A percentile compares a stretch with the other conserved stretches of the same genome.
These are phyloP conservation scores for Salix viminalis DNA, from an alignment of 345 rosid genomes.

Conservation along the genomic window DNA sequence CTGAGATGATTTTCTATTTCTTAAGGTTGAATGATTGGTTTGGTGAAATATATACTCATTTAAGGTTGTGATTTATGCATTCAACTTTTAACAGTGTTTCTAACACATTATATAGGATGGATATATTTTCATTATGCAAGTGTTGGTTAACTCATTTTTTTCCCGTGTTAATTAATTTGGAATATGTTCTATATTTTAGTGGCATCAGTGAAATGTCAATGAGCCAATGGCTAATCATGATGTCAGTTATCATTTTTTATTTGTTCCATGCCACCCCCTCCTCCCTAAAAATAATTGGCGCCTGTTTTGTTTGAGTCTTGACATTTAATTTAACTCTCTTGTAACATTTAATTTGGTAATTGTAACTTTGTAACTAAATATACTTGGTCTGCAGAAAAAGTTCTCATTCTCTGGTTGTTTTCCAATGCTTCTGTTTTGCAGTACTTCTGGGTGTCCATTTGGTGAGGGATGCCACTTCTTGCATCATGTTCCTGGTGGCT, in stretches of 20 bases:
- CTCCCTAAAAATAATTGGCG: background rate
- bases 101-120: background rate
- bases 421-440: slow-evolving; percentile 32
- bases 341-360: background rate
- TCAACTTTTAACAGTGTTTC: background rate
- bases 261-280: background rate
- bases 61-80: background rate
- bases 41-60: background rate
- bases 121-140: background rate
- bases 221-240: background rate
- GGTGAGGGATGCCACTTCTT: slow-evolving; percentile 96
- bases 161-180: background rate
- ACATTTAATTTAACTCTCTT: background rate
- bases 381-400: background rate
- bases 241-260: too few species aligned
- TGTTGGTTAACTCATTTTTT: background rate
- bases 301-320: background rate
- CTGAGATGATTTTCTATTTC: background rate
- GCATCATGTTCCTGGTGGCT: slow-evolving; percentile 97
- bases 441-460: slow-evolving; percentile 94
- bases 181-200: too few species aligned
- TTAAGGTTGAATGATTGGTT: background rate
- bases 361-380: background rate
- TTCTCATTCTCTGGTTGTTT: background rate
- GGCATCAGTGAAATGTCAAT: background rate